Evolutionary conservation across 768 basidiomycete genomes (phyloP).

Genomic region (Cytidiella melzeri): DNA sequence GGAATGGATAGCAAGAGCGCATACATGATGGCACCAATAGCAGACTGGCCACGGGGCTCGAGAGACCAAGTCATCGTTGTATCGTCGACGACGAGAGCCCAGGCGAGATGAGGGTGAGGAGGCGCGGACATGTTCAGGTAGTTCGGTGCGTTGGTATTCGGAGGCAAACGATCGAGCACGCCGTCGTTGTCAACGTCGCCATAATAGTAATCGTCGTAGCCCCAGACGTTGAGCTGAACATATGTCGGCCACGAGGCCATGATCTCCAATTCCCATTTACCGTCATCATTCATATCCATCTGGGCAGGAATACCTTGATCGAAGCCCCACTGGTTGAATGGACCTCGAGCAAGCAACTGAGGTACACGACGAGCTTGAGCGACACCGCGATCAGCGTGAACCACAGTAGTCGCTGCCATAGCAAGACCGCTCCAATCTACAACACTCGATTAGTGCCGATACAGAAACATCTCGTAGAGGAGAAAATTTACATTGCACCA

Average conservation of each 20-base stretch:
- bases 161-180: conserved; percentile 84
- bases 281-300: conserved; percentile 60
- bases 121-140: conserved; percentile 91
- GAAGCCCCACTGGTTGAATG: conserved; percentile 90
- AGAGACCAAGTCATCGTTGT: conserved; percentile 69
- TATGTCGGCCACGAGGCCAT: conserved; percentile 88
- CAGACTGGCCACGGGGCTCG: conserved; percentile 74
- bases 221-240: conserved; percentile 69
- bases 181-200: conserved; percentile 87
- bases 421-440: conserved; percentile 75
- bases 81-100: conserved; percentile 81
- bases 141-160: conserved; percentile 79
- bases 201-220: conserved; percentile 88
- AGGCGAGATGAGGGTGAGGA: conserved; percentile 81
- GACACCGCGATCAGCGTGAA: conserved; percentile 74
- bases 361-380: conserved; percentile 68
- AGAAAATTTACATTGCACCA: conserved; percentile 71
- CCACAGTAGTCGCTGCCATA: conserved; percentile 53
- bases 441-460: too few relatives aligned
- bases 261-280: conserved; percentile 81
- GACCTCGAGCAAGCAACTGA: conserved; percentile 81
- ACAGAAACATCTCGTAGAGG: too few relatives aligned
- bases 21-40: conserved; percentile 83
- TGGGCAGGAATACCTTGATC: conserved; percentile 71
- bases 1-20: conserved; percentile 78